Evolutionary conservation across 1,284 basidiomycete species (phyloP), one percentile per base, ranked within the genome.

Genomic region (Ustanciosporium gigantosporum): DNA sequence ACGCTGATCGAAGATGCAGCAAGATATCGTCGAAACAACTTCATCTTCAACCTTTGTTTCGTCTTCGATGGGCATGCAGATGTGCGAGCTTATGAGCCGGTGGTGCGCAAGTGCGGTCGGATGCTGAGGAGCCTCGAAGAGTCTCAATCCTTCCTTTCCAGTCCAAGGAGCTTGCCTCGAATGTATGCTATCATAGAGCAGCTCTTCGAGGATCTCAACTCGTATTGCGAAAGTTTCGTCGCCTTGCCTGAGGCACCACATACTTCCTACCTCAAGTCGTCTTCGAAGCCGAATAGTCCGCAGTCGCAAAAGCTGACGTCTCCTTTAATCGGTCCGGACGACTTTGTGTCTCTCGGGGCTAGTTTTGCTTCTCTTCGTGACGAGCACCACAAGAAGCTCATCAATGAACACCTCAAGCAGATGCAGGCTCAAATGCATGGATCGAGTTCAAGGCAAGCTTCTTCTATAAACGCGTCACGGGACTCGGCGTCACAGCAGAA

Each of bases 191-290:
- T 98, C 46, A 85, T 98, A 24, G 94, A 99, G 79, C 93, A 97
- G 77, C 83, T 99, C 0, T 97, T 92, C 68, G 93, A 96, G 74
- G 95, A 99, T 70, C 81, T 98, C 58, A 97, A 96, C 79, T 92
- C 90, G 4, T 98, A 95, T 80, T 73, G 68, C 46, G 76, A 77
- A 44, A 59, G 62, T 23, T 77, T 77, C 31, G 60, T 77, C 4
- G 69, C 73, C n/a, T 62, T 77, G 1, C 76, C 76, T 2, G 73
- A 74, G 16, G 58, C 56, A 2, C 70, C 64, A 16, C 59, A 66
- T 43, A 59, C 70, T 4, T 58, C 59, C 9, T 64, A 68, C 27
- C 48, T 58, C 42, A 47, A 43, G 25, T 31, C 34, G n/a, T 36
- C 23, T 32, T 53, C 44, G 40, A 65, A 42, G 49, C 57, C 29